These are phyloP conservation scores for Rhododendron ovatum DNA, from an alignment of 148 eudicot species.

Conservation along the genomic window DNA sequence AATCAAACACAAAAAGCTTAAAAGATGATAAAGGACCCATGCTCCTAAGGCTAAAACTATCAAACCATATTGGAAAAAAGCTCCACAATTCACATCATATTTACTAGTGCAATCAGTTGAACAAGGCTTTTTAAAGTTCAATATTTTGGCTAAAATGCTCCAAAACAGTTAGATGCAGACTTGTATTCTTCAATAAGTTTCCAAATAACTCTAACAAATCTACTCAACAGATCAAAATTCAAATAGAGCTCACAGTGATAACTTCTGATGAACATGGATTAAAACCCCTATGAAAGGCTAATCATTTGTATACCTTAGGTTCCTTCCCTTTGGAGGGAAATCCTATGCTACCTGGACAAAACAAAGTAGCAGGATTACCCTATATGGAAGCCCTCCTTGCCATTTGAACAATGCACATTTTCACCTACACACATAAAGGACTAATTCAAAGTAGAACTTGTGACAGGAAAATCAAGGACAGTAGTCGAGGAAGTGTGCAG, in stretches of 20 bases:
- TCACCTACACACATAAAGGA: too few relatives aligned
- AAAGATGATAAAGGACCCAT: not conserved
- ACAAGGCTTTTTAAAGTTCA: not conserved
- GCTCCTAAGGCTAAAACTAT: not conserved
- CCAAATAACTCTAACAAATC: not conserved
- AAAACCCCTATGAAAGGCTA: not conserved
- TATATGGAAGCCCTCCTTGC: too few relatives aligned
- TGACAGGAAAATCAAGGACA: too few relatives aligned
- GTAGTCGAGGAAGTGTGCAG: too few relatives aligned
- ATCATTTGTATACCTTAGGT: constrained; percentile 58
- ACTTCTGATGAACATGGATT: not conserved
- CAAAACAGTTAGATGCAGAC: not conserved
- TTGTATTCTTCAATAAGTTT: not conserved
- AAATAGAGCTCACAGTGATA: not conserved
- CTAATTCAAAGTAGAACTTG: too few relatives aligned
- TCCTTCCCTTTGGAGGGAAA: constrained; percentile 33
- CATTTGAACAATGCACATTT: too few relatives aligned
- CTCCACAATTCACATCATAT: not conserved
- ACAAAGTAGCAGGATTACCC: too few relatives aligned
- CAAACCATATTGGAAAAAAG: not conserved
- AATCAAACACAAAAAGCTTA: not conserved
- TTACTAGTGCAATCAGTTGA: not conserved
- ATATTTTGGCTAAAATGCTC: not conserved
- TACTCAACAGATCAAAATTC: not conserved
- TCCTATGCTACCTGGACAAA: too few relatives aligned